Conservation (phyloP, 1,139 yeast species). For the Chernovozyma aurita region DNA sequence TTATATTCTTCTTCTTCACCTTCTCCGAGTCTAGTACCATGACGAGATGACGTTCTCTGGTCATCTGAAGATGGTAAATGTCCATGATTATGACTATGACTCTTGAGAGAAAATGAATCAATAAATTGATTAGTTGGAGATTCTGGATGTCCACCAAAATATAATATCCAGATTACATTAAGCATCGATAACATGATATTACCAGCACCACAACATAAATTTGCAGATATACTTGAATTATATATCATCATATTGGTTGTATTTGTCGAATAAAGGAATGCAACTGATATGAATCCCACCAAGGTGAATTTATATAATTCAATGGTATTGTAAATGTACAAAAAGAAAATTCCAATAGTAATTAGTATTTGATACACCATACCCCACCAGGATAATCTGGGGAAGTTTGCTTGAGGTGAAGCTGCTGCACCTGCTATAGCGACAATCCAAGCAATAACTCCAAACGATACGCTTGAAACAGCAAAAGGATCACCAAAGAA, state of each 20-base stretch:
- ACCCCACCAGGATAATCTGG: constrained; percentile 96
- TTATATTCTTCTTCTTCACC: constrained; percentile 27
- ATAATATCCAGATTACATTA: constrained; percentile 77
- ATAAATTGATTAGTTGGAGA: constrained; percentile 79
- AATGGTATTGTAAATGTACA: constrained; percentile 64
- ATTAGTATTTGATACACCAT: constrained; percentile 73
- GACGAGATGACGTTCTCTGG: constrained; percentile 1
- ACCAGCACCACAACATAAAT: constrained; percentile 90
- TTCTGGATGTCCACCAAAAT: constrained; percentile 79
- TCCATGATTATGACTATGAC: constrained; percentile 25
- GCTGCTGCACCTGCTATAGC: constrained; percentile 86
- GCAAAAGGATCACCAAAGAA: constrained; percentile 70
- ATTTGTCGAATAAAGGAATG: constrained; percentile 79
- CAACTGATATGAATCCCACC: constrained; percentile 55
- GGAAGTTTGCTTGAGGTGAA: constrained; percentile 48
- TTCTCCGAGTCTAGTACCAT: constrained; percentile 12
- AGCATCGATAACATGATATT: constrained; percentile 77
- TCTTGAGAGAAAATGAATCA: constrained; percentile 60
- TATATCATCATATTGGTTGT: constrained; percentile 79
- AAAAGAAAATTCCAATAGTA: constrained; percentile 48
- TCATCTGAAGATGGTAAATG: constrained; percentile 19
- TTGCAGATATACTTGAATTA: constrained; percentile 51
- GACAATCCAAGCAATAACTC: constrained; percentile 72
- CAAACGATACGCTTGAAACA: constrained; percentile 58
- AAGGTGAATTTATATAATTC: constrained; percentile 68